Base-by-base conservation (phyloP, 1,139 yeast genomes). In the Scheffersomyces stambukii region DNA sequence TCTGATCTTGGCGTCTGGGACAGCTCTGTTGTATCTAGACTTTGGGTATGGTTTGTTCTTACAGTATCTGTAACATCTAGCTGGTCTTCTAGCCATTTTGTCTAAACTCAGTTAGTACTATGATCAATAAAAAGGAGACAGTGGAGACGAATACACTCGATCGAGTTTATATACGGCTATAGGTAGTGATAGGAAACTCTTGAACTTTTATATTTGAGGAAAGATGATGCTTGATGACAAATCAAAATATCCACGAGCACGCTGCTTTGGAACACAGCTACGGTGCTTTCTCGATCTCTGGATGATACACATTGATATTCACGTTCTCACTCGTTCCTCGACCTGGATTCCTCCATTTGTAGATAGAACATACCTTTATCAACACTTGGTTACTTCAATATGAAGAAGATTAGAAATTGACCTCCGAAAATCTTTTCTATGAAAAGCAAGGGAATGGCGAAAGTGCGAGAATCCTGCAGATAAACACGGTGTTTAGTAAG, bases 51-150 rank as follows among this genome's bases (percentile, higher is more conserved):
- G 98, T 81, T 91, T 91, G 95, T 93, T 93, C 86, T 93, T 91
- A 82, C 96, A 93, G 94, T 89, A 91, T 80, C 98, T 88, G 96
- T 91, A 91, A 81, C 98, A 91, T 82, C 97, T 86, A 81, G 98
- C 98, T 75, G 98, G 98, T 85, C 98, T 91, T 78, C 98, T 89
- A 71, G 98, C 97, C 98, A 91, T 91, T 69, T 81, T 85, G 78
- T 59, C 64, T 60, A 38, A 21, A n/a, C 4, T n/a, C 9, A 16
- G 19, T 16, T 16, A 16, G 19, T 16, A 16, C 9, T n/a, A n/a
- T n/a, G n/a, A n/a, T n/a, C n/a, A 14, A 19, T 15, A 12, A 13
- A 6, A 16, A 21, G 14, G 21, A 40, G 68, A 60, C 62, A 62
- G 70, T 63, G 57, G 18, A n/a, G 19, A 21, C 10, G 17, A 16